Evolutionary conservation across 2,329 filamentous ascomycete species (phyloP), one percentile per base, ranked within the genome.

Genomic region (Aureobasidium sp.): DNA sequence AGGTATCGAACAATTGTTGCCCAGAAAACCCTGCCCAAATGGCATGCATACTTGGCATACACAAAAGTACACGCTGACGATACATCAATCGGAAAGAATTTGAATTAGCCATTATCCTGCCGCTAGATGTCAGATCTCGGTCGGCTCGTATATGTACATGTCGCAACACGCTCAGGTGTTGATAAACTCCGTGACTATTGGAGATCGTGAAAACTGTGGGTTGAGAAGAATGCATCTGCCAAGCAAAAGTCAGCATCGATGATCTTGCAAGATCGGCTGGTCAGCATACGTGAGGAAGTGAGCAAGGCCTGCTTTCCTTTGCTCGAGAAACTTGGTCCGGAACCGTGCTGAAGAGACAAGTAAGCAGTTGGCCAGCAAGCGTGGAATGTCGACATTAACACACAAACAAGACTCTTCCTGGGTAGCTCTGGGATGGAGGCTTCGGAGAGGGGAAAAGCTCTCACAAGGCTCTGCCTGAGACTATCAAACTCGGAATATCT

Each of bases 401-500:
- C 89, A 78, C 89, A 93, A 60, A 97, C 85, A 57, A 95, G 80
- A 72, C 90, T 96, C 77, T 99, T 99, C 37, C 91, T 90, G 48
- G 94, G 94, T 64, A 99, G 79, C 39, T 84, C 81, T n/a, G 94
- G 94, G 71, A 99, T 85, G n/a, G 91, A 90, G 27, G 84, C 89
- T 70, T 85, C 86, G 25, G 92, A 92, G 68, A 87, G 84, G 5
- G 94, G 93, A 68, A 97, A 97, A 0, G 91, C 90, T 68, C 82
- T 80, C 47, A 91, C 78, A 22, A 99, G 82, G 67, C 86, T 85
- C 55, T 81, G 77, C 60, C 91, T 84, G 64, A 99, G 82, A 62
- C 89, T 85, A 73, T 95, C 91, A 71, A 97, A 97, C 73, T 97
- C 93, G 0, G 92, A 97, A 75, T 97, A 97, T 72, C 92, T 79